Evolutionary conservation across 345 rosid species (phyloP).

Genomic region (Brassica juncea): DNA sequence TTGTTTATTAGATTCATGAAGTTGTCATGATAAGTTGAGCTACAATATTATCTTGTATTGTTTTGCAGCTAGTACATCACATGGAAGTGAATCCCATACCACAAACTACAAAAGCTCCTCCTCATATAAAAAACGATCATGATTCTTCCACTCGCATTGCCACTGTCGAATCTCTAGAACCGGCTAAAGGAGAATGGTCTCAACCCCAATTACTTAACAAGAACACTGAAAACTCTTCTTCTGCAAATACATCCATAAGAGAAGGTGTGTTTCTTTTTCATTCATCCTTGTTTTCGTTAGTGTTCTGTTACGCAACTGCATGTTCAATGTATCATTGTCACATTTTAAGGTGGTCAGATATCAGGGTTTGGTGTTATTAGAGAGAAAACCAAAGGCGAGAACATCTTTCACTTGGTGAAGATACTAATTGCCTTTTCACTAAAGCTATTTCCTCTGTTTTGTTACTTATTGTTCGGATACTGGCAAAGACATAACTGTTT

Average conservation of each 20-base stretch:
- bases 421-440: constrained; percentile 47
- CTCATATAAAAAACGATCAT: constrained; percentile 40
- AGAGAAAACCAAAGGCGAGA: constrained; percentile 50
- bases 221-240: background rate
- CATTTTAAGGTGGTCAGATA: constrained; percentile 47
- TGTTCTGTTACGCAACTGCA: background rate
- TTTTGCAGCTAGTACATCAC: constrained; percentile 60
- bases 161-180: constrained; percentile 19
- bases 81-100: constrained; percentile 54
- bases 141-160: constrained; percentile 45
- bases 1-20: constrained; percentile 10
- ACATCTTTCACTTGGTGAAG: constrained; percentile 37
- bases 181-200: constrained; percentile 21
- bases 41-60: background rate
- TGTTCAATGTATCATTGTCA: background rate
- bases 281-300: background rate
- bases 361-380: constrained; percentile 48
- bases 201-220: constrained; percentile 9
- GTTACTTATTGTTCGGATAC: constrained; percentile 41
- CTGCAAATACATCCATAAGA: constrained; percentile 7
- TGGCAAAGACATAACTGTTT: constrained; percentile 58
- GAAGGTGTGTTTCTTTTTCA: constrained; percentile 17
- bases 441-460: constrained; percentile 50
- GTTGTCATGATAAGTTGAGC: background rate
- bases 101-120: constrained; percentile 47